Percentiles rank a stretch among this genome's conserved stretches.
phyloP scores from a whole-genome alignment of 352 stramenopile genomes.

The Globisporangium paddicum region DNA sequence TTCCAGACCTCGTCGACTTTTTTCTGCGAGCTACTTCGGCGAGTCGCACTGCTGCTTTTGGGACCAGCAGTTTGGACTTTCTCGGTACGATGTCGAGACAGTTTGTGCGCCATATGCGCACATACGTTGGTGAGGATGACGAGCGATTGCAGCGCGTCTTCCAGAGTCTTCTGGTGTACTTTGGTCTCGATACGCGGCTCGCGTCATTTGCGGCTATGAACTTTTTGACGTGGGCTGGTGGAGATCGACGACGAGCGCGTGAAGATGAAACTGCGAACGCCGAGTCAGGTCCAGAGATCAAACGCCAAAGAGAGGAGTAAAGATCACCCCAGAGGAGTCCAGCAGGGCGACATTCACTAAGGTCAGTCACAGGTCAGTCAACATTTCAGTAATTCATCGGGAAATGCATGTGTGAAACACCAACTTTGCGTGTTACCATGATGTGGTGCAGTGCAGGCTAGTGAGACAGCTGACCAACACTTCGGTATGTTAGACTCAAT shows the following conservation, averaged over 20 bases:
- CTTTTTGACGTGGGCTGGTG: conserved; percentile 29
- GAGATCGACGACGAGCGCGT: conserved; percentile 12
- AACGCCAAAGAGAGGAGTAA: conserved; percentile 28
- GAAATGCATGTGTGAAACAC: background rate
- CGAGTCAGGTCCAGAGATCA: conserved; percentile 14
- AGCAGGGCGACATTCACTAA: background rate
- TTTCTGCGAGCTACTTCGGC: conserved; percentile 59
- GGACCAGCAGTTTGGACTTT: conserved; percentile 39
- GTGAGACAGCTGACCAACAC: background rate
- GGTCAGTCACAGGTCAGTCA: background rate
- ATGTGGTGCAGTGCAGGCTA: background rate
- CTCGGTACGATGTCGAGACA: conserved; percentile 46
- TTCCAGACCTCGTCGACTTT: conserved; percentile 48
- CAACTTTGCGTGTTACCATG: background rate
- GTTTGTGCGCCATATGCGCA: conserved; percentile 36
- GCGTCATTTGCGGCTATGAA: conserved; percentile 41
- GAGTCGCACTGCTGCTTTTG: conserved; percentile 43
- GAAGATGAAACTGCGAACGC: background rate
- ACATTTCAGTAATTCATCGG: background rate
- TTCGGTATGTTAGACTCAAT: background rate
- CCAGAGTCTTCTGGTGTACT: conserved; percentile 26
- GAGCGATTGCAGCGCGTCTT: conserved; percentile 32
- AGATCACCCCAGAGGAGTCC: background rate
- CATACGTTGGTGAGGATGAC: conserved; percentile 27
- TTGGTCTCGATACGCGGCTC: conserved; percentile 38